Conservation (phyloP, 1,139 yeast genomes). For the Magnusiomyces sp. region DNA sequence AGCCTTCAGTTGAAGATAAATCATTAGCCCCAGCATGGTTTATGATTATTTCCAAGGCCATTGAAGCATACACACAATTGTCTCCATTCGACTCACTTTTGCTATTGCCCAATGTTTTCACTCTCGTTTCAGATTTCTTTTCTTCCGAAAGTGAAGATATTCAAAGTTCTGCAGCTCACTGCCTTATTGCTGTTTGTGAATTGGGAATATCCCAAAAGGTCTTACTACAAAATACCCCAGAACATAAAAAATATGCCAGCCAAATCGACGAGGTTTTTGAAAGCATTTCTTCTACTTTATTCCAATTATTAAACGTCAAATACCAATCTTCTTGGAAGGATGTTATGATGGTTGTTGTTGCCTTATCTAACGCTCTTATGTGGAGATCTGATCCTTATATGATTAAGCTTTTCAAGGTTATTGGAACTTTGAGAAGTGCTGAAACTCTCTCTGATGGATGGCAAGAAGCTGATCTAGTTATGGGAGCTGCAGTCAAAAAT, state of each 20-base stretch:
- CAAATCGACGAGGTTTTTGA: constrained; percentile 44
- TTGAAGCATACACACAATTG: constrained; percentile 55
- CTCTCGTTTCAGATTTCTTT: constrained; percentile 51
- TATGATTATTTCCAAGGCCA: constrained; percentile 85
- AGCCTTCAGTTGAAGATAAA: constrained; percentile 73
- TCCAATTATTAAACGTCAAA: constrained; percentile 60
- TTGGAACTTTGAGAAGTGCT: constrained; percentile 86
- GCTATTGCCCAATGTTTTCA: constrained; percentile 50
- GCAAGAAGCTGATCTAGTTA: constrained; percentile 69
- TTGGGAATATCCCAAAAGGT: constrained; percentile 5
- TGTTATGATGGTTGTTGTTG: constrained; percentile 60
- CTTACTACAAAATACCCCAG: constrained; percentile 22
- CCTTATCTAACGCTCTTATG: constrained; percentile 56
- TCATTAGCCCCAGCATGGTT: constrained; percentile 92
- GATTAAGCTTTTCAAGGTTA: constrained; percentile 53
- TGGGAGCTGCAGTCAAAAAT: constrained; percentile 67
- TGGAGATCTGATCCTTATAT: constrained; percentile 66
- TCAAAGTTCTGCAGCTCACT: constrained; percentile 72
- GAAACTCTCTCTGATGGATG: constrained; percentile 61
- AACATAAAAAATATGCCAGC: constrained; percentile 32
- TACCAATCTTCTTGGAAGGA: constrained; percentile 73
- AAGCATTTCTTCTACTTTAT: constrained; percentile 39
- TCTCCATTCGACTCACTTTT: constrained; percentile 50
- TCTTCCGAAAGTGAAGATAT: constrained; percentile 61
- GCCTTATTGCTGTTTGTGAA: constrained; percentile 58